Base-by-base conservation (phyloP, 1,284 basidiomycete genomes). In the Agaricales sp. region DNA sequence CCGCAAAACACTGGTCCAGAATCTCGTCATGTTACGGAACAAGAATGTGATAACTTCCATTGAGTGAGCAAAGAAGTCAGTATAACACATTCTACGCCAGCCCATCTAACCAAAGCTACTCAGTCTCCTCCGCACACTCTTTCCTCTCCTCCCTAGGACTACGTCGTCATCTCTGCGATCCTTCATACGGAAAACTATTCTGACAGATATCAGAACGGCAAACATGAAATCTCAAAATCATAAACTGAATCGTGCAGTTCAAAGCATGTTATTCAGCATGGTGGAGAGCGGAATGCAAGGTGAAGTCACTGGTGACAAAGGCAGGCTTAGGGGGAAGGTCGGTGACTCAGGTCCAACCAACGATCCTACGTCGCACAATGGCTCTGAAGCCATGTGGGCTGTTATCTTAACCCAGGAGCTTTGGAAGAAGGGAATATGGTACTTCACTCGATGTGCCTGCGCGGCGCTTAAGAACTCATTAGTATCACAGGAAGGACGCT, bases 311-410 rank as follows among this genome's bases (percentile, higher is more conserved):
- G 85, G 89, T 41, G 80, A 93, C 71, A 89, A 92, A 68, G 85
- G 86, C 0, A 90, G 86, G 58, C 59, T 77, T 14, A 73, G 78
- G 52, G 72, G 71, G 13, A 41, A 41, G 18, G 6, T 20, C 16
- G 18, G 19, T 14, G 55, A 63, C 39, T 54, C 68, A 53, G 65
- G 66, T 4, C 58, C 67, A n/a, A 62, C 67, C 0, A 67, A 65
- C 50, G 70, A 73, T 52, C 61, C 60, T 3, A 65, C 71, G 23
- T 69, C 69, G 26, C 66, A 70, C 53, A 70, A 71, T 49, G 80
- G 82, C 4, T 87, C 90, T 35, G 95, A 98, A 60, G 94, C 95
- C 1, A 88, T 98, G 78, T 99, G 96, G 95, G 95, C 96, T 1
- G 86, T 99, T 43, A 87, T 95, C 46, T 68, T 99, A 49, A 91